phyloP scores from a whole-genome alignment of 2,329 filamentous ascomycete genomes.

The Aspergillus melleus region DNA sequence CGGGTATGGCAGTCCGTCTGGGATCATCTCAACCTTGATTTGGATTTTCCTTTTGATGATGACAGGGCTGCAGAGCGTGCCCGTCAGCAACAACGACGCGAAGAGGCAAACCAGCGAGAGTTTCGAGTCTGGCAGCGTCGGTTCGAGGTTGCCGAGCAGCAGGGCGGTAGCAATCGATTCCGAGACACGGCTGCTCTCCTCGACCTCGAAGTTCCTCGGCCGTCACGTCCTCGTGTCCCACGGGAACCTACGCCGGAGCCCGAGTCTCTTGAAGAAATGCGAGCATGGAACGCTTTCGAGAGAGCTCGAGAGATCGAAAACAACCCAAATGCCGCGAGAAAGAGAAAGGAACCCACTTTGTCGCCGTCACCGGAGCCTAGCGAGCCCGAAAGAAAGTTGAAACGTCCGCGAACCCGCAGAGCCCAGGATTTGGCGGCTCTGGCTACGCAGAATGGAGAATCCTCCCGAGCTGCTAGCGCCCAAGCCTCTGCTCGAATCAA shows the following conservation, averaged over 20 bases:
- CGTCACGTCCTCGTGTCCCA: constrained; percentile 40
- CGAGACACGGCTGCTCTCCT: constrained; percentile 65
- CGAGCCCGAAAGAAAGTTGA: constrained; percentile 78
- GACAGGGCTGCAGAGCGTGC: constrained; percentile 62
- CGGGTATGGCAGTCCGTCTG: constrained; percentile 88
- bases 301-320: constrained; percentile 71
- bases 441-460: constrained; percentile 43
- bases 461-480: constrained; percentile 36
- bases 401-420: constrained; percentile 79
- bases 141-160: constrained; percentile 75
- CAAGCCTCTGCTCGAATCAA: constrained; percentile 34
- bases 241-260: constrained; percentile 53
- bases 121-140: constrained; percentile 78
- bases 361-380: constrained; percentile 69
- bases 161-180: constrained; percentile 74
- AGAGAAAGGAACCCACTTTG: constrained; percentile 63
- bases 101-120: constrained; percentile 56
- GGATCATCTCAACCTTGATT: constrained; percentile 73
- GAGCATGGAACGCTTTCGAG: constrained; percentile 89
- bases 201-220: constrained; percentile 49
- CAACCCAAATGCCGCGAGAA: constrained; percentile 48
- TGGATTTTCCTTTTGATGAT: constrained; percentile 83
- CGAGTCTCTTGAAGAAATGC: constrained; percentile 76
- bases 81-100: constrained; percentile 50
- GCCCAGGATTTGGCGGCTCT: constrained; percentile 54